Evolutionary conservation across 2,329 filamentous ascomycete species (phyloP).

Genomic region (Ceratocystis cacaofunesta): DNA sequence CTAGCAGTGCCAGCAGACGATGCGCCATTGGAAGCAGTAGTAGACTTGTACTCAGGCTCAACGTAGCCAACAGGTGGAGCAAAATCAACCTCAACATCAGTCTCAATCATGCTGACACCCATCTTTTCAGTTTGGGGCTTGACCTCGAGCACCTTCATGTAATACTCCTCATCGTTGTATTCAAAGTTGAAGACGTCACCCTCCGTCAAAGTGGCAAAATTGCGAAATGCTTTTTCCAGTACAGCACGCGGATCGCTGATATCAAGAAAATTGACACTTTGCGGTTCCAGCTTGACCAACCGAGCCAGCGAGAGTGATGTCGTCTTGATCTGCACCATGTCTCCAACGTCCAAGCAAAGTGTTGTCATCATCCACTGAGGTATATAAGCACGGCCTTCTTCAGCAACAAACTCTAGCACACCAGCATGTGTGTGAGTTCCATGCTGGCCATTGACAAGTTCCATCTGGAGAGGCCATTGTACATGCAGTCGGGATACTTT

Average conservation of each 20-base stretch:
- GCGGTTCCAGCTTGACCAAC: conserved; percentile 92
- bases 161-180: conserved; percentile 90
- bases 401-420: conserved; percentile 92
- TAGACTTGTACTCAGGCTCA: conserved; percentile 52
- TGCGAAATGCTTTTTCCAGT: conserved; percentile 87
- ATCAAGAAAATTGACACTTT: conserved; percentile 84
- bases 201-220: conserved; percentile 85
- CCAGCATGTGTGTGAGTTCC: conserved; percentile 76
- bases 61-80: conserved; percentile 88
- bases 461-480: conserved; percentile 93
- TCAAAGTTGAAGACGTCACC: conserved; percentile 91
- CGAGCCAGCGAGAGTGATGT: conserved; percentile 81
- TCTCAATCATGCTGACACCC: conserved; percentile 89
- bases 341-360: conserved; percentile 74
- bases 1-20: conserved; percentile 21
- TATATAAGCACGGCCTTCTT: conserved; percentile 91
- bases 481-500: conserved; percentile 94
- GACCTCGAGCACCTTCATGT: conserved; percentile 84
- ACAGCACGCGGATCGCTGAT: conserved; percentile 96
- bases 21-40: conserved; percentile 49
- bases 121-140: conserved; percentile 73
- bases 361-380: conserved; percentile 98
- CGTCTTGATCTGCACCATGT: conserved; percentile 87
- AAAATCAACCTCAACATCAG: conserved; percentile 92
- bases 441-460: conserved; percentile 78